These are phyloP conservation scores for Arachis monticola DNA, from an alignment of 331 rosid species.

Conservation along the genomic window DNA sequence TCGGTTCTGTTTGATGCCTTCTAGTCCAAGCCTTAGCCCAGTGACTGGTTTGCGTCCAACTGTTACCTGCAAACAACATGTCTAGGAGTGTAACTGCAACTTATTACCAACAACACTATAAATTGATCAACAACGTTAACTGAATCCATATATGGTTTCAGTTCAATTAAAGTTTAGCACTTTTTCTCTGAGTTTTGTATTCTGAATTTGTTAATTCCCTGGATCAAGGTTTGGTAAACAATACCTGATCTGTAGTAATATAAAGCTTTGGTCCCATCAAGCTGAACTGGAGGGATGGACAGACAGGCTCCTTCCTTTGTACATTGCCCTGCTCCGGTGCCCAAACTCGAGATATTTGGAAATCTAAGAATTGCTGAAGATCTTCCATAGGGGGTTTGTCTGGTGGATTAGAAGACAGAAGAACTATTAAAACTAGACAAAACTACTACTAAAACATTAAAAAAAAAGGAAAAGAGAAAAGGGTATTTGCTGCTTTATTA, in stretches of 20 bases:
- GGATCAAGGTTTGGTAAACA: conserved; percentile 22
- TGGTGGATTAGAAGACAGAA: conserved; percentile 44
- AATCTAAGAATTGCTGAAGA: conserved; percentile 93
- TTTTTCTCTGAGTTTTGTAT: background rate
- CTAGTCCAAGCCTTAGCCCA: conserved; percentile 89
- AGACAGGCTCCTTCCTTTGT: conserved; percentile 94
- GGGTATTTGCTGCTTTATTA: background rate
- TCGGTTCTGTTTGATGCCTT: conserved; percentile 88
- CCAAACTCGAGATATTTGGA: conserved; percentile 89
- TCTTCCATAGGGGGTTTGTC: conserved; percentile 98
- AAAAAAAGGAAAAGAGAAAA: too few species aligned
- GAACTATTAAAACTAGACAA: conserved; percentile 5
- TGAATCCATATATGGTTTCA: conserved; percentile 20
- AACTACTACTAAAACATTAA: background rate
- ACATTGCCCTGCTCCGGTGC: conserved; percentile 85
- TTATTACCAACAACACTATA: background rate
- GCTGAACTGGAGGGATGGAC: conserved; percentile 90
- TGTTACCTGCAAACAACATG: conserved; percentile 68
- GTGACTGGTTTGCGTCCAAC: conserved; percentile 99
- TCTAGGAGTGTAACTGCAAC: background rate
- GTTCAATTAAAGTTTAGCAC: conserved; percentile 19
- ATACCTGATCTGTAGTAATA: conserved; percentile 93
- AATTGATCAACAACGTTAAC: conserved; percentile 18
- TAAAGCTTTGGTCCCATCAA: conserved; percentile 98
- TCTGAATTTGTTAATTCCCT: conserved; percentile 2